Base-by-base conservation (phyloP, 768 basidiomycete genomes). In the Russula foetens region DNA sequence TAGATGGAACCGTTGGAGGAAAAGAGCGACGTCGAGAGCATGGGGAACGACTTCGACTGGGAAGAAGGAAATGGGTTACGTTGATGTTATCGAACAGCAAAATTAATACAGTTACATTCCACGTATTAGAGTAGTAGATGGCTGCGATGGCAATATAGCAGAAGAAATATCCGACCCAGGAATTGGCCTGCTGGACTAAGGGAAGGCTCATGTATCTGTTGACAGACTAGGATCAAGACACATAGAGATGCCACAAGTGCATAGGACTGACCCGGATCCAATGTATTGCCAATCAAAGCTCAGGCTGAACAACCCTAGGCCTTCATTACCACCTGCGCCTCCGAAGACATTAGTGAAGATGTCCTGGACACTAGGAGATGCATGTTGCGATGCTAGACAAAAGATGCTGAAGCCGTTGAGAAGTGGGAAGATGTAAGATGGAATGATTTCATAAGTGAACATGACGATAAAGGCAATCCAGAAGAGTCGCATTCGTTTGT, bases 221-320 rank as follows among this genome's bases (percentile, higher is more conserved):
- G 48, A n/a, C 11, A 24, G 2, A 58, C 38, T 19, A 14, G 1
- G 15, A 7, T 54, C 26, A 49, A 28, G 3, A 51, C 26, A 29
- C 2, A 58, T 31, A 19, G n/a, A 2, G 44, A 23, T 23, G 12
- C 17, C 7, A 43, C n/a, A 21, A 39, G 21, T 14, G 31, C n/a
- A 7, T 14, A 17, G 3, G n/a, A 66, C 70, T 21, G 43, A 70
- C 66, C 29, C 39, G 17, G 82, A 81, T 0, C 78, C 78, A 62
- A 85, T 82, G 63, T 84, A 84, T 61, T 84, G 82, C 84, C 84
- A 88, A 65, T 87, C 86, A 48, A 87, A 78, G n/a, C 81, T 81
- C 44, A 88, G 59, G 35, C 79, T 81, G 43, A 83, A 57, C 21
- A 87, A 66, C 0, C 86, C 85, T 43, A 88, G 73, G 0, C 85